phyloP scores from a whole-genome alignment of 441 rosid genomes.

The Jatropha multifida region DNA sequence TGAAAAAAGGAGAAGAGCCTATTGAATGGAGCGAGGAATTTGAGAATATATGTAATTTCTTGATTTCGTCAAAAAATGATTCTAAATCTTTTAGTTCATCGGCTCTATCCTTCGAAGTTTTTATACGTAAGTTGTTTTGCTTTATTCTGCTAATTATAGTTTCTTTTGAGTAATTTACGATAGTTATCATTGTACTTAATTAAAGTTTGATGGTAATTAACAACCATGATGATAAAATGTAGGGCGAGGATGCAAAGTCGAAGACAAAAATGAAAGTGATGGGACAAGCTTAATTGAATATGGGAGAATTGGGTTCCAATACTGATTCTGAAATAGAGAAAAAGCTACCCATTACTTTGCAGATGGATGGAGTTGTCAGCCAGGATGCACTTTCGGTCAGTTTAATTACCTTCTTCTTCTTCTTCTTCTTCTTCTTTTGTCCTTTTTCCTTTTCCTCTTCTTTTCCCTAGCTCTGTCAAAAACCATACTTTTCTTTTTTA shows the following conservation, averaged over 20 bases:
- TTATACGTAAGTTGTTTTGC: conserved; percentile 30
- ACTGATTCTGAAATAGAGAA: conserved; percentile 26
- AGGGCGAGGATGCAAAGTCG: conserved; percentile 32
- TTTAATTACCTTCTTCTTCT: too few species aligned
- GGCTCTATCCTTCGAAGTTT: conserved; percentile 34
- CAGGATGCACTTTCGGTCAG: conserved; percentile 41
- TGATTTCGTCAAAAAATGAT: conserved; percentile 19
- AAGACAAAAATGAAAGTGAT: conserved; percentile 23
- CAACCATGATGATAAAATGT: background rate
- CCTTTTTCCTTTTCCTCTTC: too few species aligned
- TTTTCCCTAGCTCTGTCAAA: background rate
- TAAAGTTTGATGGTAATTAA: background rate
- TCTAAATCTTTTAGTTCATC: conserved; percentile 27
- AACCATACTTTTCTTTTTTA: too few species aligned
- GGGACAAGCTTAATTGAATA: conserved; percentile 36
- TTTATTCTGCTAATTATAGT: too few species aligned
- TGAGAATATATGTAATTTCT: conserved; percentile 33
- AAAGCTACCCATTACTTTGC: conserved; percentile 36
- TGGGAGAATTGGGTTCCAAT: conserved; percentile 33
- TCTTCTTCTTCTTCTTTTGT: background rate
- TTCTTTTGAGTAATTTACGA: too few species aligned
- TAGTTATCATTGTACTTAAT: background rate
- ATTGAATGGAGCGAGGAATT: conserved; percentile 51
- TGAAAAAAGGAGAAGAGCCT: conserved; percentile 12
- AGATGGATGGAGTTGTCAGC: conserved; percentile 21